Conservation (phyloP, 2,329 filamentous ascomycete genomes). For the Aaosphaeria pasadenensis region DNA sequence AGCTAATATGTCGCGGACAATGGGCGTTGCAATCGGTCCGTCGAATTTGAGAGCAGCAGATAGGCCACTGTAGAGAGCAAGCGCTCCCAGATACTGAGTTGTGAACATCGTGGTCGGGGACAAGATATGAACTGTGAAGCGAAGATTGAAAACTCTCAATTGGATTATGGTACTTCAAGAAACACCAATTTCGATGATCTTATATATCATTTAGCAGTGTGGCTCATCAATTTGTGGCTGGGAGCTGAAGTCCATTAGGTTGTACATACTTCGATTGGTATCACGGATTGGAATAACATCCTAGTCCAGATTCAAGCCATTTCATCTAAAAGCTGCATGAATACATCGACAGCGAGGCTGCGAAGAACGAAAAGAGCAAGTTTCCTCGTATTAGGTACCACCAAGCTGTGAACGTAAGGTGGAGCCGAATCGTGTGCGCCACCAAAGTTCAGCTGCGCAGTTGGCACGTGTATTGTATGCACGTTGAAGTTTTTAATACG, state of each 20-base stretch:
- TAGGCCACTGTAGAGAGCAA: neutral
- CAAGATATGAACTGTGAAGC: neutral
- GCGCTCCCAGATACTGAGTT: neutral
- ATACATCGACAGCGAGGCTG: too few species aligned
- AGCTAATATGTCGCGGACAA: neutral
- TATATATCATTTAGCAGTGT: neutral
- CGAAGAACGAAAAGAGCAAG: too few species aligned
- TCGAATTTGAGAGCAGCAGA: conserved; percentile 3
- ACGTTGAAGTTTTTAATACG: too few species aligned
- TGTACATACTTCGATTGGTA: neutral
- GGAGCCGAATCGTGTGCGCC: too few species aligned
- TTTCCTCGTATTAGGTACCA: too few species aligned
- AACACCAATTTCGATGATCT: neutral
- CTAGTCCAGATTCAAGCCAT: too few species aligned
- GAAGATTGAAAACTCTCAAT: neutral
- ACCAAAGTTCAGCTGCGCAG: too few species aligned
- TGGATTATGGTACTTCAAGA: neutral
- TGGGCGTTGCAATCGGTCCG: conserved; percentile 7
- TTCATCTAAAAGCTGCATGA: too few species aligned
- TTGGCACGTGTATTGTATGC: too few species aligned
- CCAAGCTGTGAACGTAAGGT: too few species aligned
- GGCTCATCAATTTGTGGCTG: neutral
- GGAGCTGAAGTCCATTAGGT: neutral
- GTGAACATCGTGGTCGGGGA: neutral
- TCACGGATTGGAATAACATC: too few species aligned